phyloP scores from a whole-genome alignment of 2,329 filamentous ascomycete genomes.

The Alternaria longipes region DNA sequence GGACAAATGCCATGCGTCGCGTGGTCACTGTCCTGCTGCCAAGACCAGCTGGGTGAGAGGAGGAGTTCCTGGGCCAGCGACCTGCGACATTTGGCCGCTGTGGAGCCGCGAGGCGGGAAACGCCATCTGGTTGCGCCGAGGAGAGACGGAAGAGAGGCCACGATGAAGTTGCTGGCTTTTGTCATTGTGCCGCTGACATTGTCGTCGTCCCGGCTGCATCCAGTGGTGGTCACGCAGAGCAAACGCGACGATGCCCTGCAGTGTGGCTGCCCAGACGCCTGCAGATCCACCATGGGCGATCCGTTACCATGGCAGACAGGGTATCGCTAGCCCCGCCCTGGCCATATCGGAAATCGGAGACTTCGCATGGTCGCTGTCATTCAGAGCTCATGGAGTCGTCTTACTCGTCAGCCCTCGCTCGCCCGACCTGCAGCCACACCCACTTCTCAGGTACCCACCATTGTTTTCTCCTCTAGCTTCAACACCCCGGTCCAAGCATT shows the following conservation, averaged over 20 bases:
- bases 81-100: slow-evolving; percentile 35
- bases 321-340: slow-evolving; percentile 45
- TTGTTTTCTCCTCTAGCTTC: slow-evolving; percentile 37
- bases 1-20: slow-evolving; percentile 22
- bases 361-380: slow-evolving; percentile 41
- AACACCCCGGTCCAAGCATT: slow-evolving; percentile 39
- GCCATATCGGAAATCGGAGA: slow-evolving; percentile 50
- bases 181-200: slow-evolving; percentile 4
- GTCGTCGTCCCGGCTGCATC: slow-evolving; percentile 5
- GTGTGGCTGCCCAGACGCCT: slow-evolving; percentile 42
- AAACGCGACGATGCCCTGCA: slow-evolving; percentile 43
- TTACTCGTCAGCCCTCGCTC: slow-evolving; percentile 35
- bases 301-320: slow-evolving; percentile 49
- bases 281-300: slow-evolving; percentile 50
- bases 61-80: slow-evolving; percentile 23
- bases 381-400: slow-evolving; percentile 29
- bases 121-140: slow-evolving; percentile 5
- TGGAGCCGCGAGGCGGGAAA: slow-evolving; percentile 29
- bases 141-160: neutral
- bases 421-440: slow-evolving; percentile 48
- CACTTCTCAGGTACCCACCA: slow-evolving; percentile 44
- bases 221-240: slow-evolving; percentile 13
- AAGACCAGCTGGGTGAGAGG: slow-evolving; percentile 33
- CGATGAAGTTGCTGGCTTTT: slow-evolving; percentile 5
- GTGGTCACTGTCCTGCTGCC: slow-evolving; percentile 23